These are phyloP conservation scores for Ophiocordyceps camponoti-rufipedis DNA, from an alignment of 2,329 filamentous ascomycete genomes.

Conservation along the genomic window DNA sequence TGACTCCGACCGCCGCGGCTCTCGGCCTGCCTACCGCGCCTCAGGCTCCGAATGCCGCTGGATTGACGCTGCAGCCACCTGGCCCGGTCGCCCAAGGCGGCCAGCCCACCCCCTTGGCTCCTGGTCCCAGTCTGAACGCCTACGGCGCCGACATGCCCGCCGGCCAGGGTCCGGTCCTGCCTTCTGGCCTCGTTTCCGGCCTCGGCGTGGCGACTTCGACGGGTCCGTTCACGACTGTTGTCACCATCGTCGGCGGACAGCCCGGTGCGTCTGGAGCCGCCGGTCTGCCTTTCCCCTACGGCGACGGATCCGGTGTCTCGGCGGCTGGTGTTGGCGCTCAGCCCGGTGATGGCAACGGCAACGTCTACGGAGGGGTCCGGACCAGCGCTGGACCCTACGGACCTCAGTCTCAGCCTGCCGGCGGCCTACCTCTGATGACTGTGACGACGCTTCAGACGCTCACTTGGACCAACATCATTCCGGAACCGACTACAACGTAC, in stretches of 20 bases:
- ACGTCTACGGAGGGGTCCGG: conserved; percentile 9
- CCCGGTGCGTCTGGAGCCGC: conserved; percentile 6
- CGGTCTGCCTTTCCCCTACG: conserved; percentile 5
- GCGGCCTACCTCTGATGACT: conserved; percentile 2
- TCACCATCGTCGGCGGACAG: conserved; percentile 7
- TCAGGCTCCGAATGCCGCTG: conserved; percentile 4
- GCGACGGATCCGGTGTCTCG: conserved; percentile 4
- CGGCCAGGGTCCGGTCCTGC: conserved; percentile 1
- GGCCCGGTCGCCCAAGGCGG: conserved; percentile 4
- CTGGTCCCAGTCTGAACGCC: conserved; percentile 9
- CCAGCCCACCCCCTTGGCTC: conserved; percentile 1
- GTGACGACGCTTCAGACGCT: conserved; percentile 12
- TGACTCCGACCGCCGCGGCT: conserved; percentile 7
- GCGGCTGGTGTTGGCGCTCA: conserved; percentile 1
- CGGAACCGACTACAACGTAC: conserved; percentile 20
- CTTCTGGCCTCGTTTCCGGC: conserved; percentile 6
- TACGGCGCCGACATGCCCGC: conserved; percentile 6
- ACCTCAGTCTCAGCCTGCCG: conserved; percentile 8
- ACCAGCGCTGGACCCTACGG: conserved; percentile 6
- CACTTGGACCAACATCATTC: conserved; percentile 21
- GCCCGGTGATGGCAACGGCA: conserved; percentile 2
- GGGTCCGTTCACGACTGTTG: conserved; percentile 6
- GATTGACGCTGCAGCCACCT: conserved; percentile 4
- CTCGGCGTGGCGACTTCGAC: conserved; percentile 7
- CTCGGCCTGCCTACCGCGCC: conserved; percentile 5